These are phyloP conservation scores for Ocimum tenuiflorum DNA, from an alignment of 257 asterid genomes.

Conservation along the genomic window DNA sequence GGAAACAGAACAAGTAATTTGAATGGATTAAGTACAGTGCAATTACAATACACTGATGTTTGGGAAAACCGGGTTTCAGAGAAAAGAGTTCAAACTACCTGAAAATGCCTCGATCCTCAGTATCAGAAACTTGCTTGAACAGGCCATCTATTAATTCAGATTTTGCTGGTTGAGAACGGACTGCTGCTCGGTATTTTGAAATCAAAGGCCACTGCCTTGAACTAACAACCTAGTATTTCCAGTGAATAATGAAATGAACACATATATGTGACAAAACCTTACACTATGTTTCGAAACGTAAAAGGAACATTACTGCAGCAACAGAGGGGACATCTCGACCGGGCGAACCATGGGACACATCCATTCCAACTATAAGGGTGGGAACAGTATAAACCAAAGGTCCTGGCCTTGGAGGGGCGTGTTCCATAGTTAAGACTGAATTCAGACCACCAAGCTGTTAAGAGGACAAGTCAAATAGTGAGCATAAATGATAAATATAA, in stretches of 20 bases:
- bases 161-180: constrained; percentile 58
- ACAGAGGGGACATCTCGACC: constrained; percentile 70
- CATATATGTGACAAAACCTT: neutral
- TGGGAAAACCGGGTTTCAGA: neutral
- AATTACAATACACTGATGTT: neutral
- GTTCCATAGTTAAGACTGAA: constrained; percentile 44
- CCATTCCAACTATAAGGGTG: constrained; percentile 73
- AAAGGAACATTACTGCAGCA: constrained; percentile 48
- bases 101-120: constrained; percentile 49
- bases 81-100: constrained; percentile 25
- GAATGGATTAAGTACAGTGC: too few species aligned
- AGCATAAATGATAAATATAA: neutral
- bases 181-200: constrained; percentile 61
- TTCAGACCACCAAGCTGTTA: constrained; percentile 69
- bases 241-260: neutral
- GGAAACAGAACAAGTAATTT: neutral
- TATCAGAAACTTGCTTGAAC: constrained; percentile 31
- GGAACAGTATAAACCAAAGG: constrained; percentile 44
- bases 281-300: too few species aligned
- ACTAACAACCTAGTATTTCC: constrained; percentile 47
- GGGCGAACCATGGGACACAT: constrained; percentile 78
- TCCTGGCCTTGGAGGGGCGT: constrained; percentile 25
- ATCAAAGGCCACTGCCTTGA: constrained; percentile 67
- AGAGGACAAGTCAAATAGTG: neutral
- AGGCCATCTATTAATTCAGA: constrained; percentile 59